Base-by-base conservation (phyloP, 345 rosid species). In the Citrus reticulata region DNA sequence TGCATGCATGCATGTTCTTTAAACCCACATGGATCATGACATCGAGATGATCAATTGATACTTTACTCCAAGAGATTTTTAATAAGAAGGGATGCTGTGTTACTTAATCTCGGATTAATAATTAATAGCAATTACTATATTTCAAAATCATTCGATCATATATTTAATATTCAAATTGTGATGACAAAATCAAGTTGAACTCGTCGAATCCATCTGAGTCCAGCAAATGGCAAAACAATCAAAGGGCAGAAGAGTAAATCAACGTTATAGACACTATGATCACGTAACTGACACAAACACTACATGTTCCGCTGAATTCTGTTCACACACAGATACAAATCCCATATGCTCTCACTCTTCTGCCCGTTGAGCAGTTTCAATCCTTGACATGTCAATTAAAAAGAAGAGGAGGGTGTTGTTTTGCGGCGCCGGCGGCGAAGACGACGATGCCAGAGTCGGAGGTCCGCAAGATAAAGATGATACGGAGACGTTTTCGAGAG, bases 401-500 rank as follows among this genome's bases (percentile, higher is more conserved):
- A 76, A 66, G 64, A 76, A 40, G 77, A 69, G 63, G 49, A 60
- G 67, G 5, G 70, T 13, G n/a, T n/a, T 74, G 58, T 34, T 77
- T 9, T 77, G 73, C 40, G 1, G 9, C 35, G 77, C 79, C 13
- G 35, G 29, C 2, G 35, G 27, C 3, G 66, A 54, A 25, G 78
- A 11, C 2, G 73, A 24, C 29, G 22, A 2, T 25, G 82, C 34
- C 13, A n/a, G 51, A 55, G n/a, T 11, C 24, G 6, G 57, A 54
- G 54, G 24, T 14, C 49, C 22, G 10, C 58, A 17, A 4, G 75
- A 75, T 0, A 78, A 59, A 42, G 78, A 76, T 9, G 69, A 68
- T 27, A 25, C 66, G 27, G 88, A 86, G 61, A 74, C 42, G n/a
- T 39, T 76, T 37, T 79, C 89, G 19, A 39, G 57, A 59, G 68